Evolutionary conservation across 2,329 filamentous ascomycete genomes (phyloP).

Genomic region (Fusarium setosum): DNA sequence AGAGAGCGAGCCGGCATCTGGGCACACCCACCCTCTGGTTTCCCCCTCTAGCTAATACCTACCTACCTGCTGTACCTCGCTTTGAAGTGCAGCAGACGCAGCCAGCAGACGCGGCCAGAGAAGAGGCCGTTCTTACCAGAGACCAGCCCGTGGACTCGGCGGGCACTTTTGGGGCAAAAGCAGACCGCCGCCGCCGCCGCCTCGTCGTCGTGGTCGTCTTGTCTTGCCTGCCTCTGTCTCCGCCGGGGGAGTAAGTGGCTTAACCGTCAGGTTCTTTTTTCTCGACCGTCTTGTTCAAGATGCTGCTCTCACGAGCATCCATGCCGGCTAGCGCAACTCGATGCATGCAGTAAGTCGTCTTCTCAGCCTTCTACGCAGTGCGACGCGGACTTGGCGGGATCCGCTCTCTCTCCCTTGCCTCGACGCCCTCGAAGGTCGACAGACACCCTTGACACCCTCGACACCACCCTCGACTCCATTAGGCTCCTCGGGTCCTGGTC

Average conservation of each 20-base stretch:
- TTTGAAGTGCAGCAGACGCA: slow-evolving; percentile 22
- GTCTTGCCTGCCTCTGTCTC: slow-evolving; percentile 9
- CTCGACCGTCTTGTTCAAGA: slow-evolving; percentile 16
- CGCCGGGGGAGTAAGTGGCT: slow-evolving; percentile 9
- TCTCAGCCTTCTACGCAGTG: slow-evolving; percentile 31
- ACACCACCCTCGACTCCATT: slow-evolving; percentile 32
- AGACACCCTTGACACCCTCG: slow-evolving; percentile 10
- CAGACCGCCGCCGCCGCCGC: slow-evolving; percentile 5
- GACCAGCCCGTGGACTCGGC: slow-evolving; percentile 3
- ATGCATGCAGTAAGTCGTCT: slow-evolving; percentile 31
- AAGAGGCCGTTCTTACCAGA: slow-evolving; percentile 7
- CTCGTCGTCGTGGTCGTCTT: slow-evolving; percentile 1
- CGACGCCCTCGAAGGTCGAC: slow-evolving; percentile 13
- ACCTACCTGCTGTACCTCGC: no score
- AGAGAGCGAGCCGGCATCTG: background rate
- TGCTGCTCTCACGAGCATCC: slow-evolving; percentile 23
- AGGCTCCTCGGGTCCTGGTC: slow-evolving; percentile 36
- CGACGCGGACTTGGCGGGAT: slow-evolving; percentile 16
- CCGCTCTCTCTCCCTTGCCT: slow-evolving; percentile 34
- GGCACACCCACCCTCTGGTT: slow-evolving; percentile 12
- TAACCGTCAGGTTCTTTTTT: background rate
- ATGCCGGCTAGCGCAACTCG: slow-evolving; percentile 21
- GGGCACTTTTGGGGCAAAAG: slow-evolving; percentile 6
- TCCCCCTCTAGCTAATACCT: slow-evolving; percentile 24
- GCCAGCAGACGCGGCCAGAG: slow-evolving; percentile 1